These are phyloP conservation scores for Corymbia citriodora DNA, from an alignment of 441 rosid genomes.

Conservation along the genomic window DNA sequence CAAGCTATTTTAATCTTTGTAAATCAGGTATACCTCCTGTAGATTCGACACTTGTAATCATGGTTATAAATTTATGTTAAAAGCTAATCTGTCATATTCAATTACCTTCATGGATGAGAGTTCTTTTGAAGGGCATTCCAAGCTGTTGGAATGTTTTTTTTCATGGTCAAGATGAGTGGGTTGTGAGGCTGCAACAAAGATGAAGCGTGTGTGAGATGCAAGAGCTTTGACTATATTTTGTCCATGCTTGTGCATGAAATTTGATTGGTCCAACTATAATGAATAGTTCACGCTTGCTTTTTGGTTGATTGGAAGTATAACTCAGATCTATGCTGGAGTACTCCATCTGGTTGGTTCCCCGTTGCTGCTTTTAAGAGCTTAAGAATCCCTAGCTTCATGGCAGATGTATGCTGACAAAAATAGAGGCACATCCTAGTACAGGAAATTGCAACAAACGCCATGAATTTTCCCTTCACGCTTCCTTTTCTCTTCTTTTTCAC, in stretches of 20 bases:
- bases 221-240: not conserved
- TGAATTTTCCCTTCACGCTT: not conserved
- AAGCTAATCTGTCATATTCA: not conserved
- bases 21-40: slow-evolving; percentile 56
- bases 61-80: not conserved
- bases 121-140: not conserved
- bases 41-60: not conserved
- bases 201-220: too few species aligned
- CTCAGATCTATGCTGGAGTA: not conserved
- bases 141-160: not conserved
- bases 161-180: not conserved
- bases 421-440: not conserved
- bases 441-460: not conserved
- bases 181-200: too few species aligned
- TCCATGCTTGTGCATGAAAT: not conserved
- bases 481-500: not conserved
- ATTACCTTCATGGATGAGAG: not conserved
- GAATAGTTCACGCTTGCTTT: not conserved
- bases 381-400: not conserved
- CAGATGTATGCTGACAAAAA: not conserved
- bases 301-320: not conserved
- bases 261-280: not conserved
- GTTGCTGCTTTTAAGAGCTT: not conserved
- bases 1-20: slow-evolving; percentile 77
- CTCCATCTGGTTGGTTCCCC: not conserved